Conservation (phyloP, 257 asterid species). For the Solanum raphanifolium region DNA sequence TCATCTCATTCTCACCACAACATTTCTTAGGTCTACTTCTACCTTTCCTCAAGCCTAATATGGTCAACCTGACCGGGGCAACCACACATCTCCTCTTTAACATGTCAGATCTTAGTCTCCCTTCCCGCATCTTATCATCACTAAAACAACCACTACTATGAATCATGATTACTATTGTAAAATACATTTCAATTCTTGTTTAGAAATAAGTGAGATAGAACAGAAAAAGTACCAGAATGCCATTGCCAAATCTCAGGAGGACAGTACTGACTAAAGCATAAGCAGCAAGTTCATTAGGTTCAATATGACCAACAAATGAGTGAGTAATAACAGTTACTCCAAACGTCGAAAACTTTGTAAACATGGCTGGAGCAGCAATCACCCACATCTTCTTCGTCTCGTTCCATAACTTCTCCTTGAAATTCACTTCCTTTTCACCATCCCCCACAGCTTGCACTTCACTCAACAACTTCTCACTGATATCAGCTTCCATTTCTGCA, state of each 20-base stretch:
- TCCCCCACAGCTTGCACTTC: not conserved
- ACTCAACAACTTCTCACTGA: conserved; percentile 9
- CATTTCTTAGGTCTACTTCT: not conserved
- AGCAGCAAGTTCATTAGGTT: conserved; percentile 40
- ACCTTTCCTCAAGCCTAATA: not conserved
- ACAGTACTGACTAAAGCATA: conserved; percentile 42
- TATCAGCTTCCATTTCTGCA: conserved; percentile 18
- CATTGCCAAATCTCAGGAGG: conserved; percentile 34
- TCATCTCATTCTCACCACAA: not conserved
- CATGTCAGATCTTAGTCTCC: not conserved
- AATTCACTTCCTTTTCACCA: not conserved
- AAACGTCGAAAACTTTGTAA: conserved; percentile 33
- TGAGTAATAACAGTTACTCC: conserved; percentile 37
- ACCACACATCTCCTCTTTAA: not conserved
- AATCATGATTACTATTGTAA: not conserved
- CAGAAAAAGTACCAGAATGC: conserved; percentile 21
- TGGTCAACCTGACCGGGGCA: not conserved
- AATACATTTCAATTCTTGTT: not conserved
- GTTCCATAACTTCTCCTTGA: conserved; percentile 11
- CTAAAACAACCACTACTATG: not conserved
- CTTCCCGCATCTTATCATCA: not conserved
- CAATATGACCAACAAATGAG: conserved; percentile 41
- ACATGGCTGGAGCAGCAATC: conserved; percentile 43
- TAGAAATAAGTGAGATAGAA: not conserved
- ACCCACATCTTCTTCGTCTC: conserved; percentile 41